Base-by-base conservation (phyloP, 176 grass and related monocot genomes). In the Tillandsia fasciculata region DNA sequence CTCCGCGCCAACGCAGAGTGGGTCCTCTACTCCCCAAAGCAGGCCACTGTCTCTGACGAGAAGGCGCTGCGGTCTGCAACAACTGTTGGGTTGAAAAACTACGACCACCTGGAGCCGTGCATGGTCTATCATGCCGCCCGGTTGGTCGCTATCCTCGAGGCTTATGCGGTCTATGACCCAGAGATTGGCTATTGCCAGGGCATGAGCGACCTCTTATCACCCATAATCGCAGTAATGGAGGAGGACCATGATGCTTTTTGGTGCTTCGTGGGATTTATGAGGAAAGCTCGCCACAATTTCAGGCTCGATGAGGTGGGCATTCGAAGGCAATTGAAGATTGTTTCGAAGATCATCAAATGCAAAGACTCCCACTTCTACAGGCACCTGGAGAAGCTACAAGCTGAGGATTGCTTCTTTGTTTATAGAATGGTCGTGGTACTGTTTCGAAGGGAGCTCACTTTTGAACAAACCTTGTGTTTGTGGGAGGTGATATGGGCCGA, bases 401-500 rank as follows among this genome's bases (percentile, higher is more conserved):
- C 93, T 2, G 93, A 96, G 81, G 93, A 96, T 71, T 96, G 93
- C 72, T 96, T 92, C 83, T 96, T 96, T 56, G 88, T 96, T 27
- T 96, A 96, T 73, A 88, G 93, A 80, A 96, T 96, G 93, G 93
- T 96, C 15, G 86, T 96, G 33, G 93, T 96, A 24, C 78, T 96
- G 64, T 96, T 96, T 70, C 82, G 93, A 70, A 88, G 93, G 71
- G 93, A 96, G 67, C 88, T 96, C 59, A 87, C 83, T 9, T 96
- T 96, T 48, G 88, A 89, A 81, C 93, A 96, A 77, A 89, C 88
- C 0, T 26, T 96, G 23, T 92, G 93, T 49, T 76, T 96, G 23
- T 96, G 93, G 93, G 93, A 96, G 74, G 93, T 92, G 10, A 90
- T 96, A 83, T 96, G 93, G 93, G 93, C 93, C 5, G 93, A 96